Conservation (phyloP, 345 rosid species). For the sweet orange (Citrus sinensis) region DVS_A1.0 CM039164.1:27326501-27327000, state of each 20-base stretch:
- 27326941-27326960: conserved; percentile 10
- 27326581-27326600: conserved; percentile 62
- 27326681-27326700: conserved; percentile 3
- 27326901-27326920: background rate
- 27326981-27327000: conserved; percentile 20
- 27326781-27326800: conserved; percentile 12
- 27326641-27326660: conserved; percentile 13
- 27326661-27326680: background rate
- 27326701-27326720: conserved; percentile 19
- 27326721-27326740: conserved; percentile 31
- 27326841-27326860: background rate
- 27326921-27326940: background rate
- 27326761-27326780: conserved; percentile 19
- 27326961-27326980: conserved; percentile 5
- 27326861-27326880: conserved; percentile 11
- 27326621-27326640: conserved; percentile 22
- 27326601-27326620: conserved; percentile 30
- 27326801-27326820: background rate
- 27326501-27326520: too few relatives aligned
- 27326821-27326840: background rate
- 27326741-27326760: conserved; percentile 22
- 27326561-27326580: conserved; percentile 90
- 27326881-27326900: background rate
- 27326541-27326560: conserved; percentile 99
- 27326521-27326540: background rate